Evolutionary conservation across 768 basidiomycete genomes (phyloP).

Genomic region (Amanita phalloides): DNA sequence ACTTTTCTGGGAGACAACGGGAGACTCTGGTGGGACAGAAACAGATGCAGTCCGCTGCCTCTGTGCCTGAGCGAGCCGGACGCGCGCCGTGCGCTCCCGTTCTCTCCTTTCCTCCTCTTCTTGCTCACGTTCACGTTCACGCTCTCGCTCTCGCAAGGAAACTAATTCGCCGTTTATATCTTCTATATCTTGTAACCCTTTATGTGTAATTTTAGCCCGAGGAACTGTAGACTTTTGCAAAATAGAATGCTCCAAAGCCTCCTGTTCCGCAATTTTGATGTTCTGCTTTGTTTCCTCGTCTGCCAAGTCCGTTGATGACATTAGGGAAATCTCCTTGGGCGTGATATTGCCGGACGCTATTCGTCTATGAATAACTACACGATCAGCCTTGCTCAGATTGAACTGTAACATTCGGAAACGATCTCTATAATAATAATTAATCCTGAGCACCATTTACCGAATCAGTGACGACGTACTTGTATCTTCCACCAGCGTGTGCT

Average conservation of each 20-base stretch:
- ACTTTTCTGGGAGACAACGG: conserved; percentile 32
- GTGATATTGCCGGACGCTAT: conserved; percentile 60
- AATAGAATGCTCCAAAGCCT: conserved; percentile 79
- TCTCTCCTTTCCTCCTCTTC: conserved; percentile 65
- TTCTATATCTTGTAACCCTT: conserved; percentile 87
- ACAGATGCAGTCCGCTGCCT: conserved; percentile 42
- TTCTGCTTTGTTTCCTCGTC: conserved; percentile 79
- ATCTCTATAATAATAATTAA: conserved; percentile 39
- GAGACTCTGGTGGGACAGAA: conserved; percentile 69
- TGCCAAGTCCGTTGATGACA: conserved; percentile 85
- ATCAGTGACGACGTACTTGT: conserved; percentile 46
- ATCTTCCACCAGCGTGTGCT: conserved; percentile 58
- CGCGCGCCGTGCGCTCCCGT: conserved; percentile 54
- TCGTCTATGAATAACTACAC: conserved; percentile 67
- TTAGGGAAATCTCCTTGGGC: conserved; percentile 64
- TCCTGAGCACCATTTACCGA: conserved; percentile 3
- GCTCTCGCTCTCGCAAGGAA: conserved; percentile 38
- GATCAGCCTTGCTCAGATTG: conserved; percentile 78
- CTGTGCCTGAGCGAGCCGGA: conserved; percentile 34
- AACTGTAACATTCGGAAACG: conserved; percentile 86
- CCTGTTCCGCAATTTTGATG: conserved; percentile 73
- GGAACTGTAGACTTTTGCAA: conserved; percentile 60
- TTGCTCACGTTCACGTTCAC: conserved; percentile 47
- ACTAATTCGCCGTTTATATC: conserved; percentile 44
- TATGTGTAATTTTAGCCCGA: conserved; percentile 80